These are phyloP conservation scores for Colletotrichum cereale DNA, from an alignment of 2,329 filamentous ascomycete genomes.

Conservation along the genomic window DNA sequence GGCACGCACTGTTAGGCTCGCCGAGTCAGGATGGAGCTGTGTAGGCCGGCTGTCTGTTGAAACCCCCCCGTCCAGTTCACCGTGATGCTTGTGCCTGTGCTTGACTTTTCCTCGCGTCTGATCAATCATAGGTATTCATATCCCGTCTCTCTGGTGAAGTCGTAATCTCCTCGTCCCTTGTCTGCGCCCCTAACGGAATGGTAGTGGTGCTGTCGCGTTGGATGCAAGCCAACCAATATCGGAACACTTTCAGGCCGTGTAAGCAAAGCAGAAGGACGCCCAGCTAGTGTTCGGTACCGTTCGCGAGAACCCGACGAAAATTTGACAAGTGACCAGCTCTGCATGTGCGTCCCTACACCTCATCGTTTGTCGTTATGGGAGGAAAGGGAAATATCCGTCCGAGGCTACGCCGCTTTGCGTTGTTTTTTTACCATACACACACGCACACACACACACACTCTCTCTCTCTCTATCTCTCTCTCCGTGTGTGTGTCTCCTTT, in stretches of 20 bases:
- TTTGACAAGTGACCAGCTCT: conserved; percentile 33
- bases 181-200: background rate
- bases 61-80: background rate
- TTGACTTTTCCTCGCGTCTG: background rate
- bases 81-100: background rate
- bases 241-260: conserved; percentile 8
- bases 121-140: background rate
- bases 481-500: too few relatives aligned
- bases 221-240: conserved; percentile 13
- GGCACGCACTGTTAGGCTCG: background rate
- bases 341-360: conserved; percentile 23
- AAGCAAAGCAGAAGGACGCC: conserved; percentile 4
- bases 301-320: conserved; percentile 31
- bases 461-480: background rate
- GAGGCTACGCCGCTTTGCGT: conserved; percentile 11
- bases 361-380: conserved; percentile 13
- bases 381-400: conserved; percentile 12
- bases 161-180: conserved; percentile 1
- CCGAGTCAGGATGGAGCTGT: background rate
- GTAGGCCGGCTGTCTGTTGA: background rate
- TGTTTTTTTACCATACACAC: too few relatives aligned
- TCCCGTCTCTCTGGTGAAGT: background rate
- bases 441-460: too few relatives aligned
- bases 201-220: background rate
- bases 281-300: conserved; percentile 25